A percentile compares a stretch with the other conserved stretches of the same genome.
Evolutionary conservation across 2,329 filamentous ascomycete genomes (phyloP).

Genomic region (Aspergillus terreus): DNA sequence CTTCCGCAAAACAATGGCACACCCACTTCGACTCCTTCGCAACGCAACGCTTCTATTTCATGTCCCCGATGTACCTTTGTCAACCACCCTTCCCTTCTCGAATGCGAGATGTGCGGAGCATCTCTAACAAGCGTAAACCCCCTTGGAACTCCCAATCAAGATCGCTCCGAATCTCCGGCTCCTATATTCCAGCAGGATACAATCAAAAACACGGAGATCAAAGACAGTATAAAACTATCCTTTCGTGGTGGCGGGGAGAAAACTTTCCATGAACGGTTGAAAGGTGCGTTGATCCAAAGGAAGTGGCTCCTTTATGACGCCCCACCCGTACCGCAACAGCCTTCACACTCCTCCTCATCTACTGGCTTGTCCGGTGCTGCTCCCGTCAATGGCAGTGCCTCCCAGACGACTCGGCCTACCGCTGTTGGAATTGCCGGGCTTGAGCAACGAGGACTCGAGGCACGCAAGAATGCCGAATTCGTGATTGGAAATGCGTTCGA

Average conservation of each 20-base stretch:
- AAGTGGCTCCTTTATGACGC: constrained; percentile 94
- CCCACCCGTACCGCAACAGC: constrained; percentile 74
- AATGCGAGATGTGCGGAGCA: constrained; percentile 89
- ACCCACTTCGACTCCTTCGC: constrained; percentile 1
- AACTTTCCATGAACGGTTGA: constrained; percentile 84
- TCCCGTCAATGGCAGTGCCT: constrained; percentile 19
- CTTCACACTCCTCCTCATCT: constrained; percentile 35
- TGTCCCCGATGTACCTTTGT: constrained; percentile 91
- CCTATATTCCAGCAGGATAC: constrained; percentile 55
- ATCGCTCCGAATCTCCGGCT: constrained; percentile 71
- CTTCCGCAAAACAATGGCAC: constrained; percentile 5
- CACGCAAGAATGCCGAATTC: constrained; percentile 87
- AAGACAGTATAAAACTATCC: constrained; percentile 82
- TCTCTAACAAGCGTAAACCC: constrained; percentile 59
- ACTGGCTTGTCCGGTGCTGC: constrained; percentile 25
- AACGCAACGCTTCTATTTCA: constrained; percentile 25
- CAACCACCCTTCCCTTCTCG: constrained; percentile 80
- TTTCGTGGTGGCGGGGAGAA: constrained; percentile 87
- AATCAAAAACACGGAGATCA: constrained; percentile 55
- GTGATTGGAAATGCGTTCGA: constrained; percentile 94
- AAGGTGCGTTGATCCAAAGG: constrained; percentile 80
- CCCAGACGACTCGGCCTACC: constrained; percentile 43
- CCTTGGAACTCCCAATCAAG: constrained; percentile 28
- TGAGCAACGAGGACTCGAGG: constrained; percentile 77
- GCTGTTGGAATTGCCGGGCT: constrained; percentile 87